Evolutionary conservation across 257 asterid genomes (phyloP), one percentile per base, ranked within the genome.

Genomic region (Solanum clarkiae): DNA sequence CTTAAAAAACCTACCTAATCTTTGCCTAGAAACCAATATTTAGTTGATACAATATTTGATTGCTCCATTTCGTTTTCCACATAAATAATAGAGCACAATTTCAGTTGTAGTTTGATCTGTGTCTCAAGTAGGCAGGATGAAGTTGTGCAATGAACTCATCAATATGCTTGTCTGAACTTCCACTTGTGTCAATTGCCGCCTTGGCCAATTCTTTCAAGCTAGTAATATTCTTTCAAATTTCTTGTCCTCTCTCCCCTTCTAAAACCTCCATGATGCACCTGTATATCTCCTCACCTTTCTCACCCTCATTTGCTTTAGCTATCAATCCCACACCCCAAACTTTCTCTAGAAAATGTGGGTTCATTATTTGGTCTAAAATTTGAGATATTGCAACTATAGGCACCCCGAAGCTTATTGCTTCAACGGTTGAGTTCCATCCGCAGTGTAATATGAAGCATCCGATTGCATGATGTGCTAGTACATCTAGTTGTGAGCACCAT

Each of bases 361-460:
- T 91, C 18, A 87, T 86, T 65, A 87, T 87, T 71, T 93, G 94
- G 88, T 93, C 94, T 10, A 91, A 65, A 86, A 91, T 88, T 86
- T 90, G 94, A 10, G 93, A 93, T 88, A 90, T 91, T 42, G 90
- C 96, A 87, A 91, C 92, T 68, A 90, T 66, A 12, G 93, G 93
- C 86, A 92, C 92, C 14, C 91, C 93, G 59, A 92, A 79, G 84
- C 88, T 85, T 57, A 91, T 82, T 4, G 93, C 92, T 75, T 93
- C 93, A 32, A 88, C 45, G 4, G 93, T 91, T 57, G 93, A 92
- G 83, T 91, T 93, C 94, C 94, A 92, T 6, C 93, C 93, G 62
- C 95, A 91, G 16, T 92, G 95, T 20, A 94, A 90, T 24, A 92
- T 69, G 10, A 92, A 90, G 53, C 92, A 92, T 26, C 94, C 92